A percentile compares a stretch with the other conserved stretches of the same genome.
phyloP scores from a whole-genome alignment of 208 protist genomes.

The Novymonas esmeraldas region DNA sequence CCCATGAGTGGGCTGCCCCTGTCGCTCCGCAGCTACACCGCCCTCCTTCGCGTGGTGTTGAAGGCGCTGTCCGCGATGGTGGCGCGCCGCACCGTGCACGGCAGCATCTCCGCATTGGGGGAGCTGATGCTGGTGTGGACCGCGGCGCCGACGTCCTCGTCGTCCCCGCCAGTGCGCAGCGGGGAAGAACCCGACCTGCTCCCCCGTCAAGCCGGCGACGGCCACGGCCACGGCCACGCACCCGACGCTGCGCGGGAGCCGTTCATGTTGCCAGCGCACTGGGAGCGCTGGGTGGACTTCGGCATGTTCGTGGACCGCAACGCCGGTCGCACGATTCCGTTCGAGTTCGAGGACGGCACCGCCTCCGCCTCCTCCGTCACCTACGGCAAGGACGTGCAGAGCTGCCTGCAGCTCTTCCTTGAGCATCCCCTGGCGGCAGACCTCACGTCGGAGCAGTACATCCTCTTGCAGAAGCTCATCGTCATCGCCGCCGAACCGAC shows the following conservation, averaged over 20 bases:
- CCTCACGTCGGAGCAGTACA: constrained; percentile 62
- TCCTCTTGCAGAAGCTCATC: constrained; percentile 59
- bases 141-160: background rate
- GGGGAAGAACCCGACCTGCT: background rate
- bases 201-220: background rate
- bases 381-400: constrained; percentile 63
- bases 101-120: constrained; percentile 51
- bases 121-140: constrained; percentile 66
- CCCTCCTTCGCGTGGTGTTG: constrained; percentile 55
- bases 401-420: constrained; percentile 52
- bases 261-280: constrained; percentile 73
- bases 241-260: constrained; percentile 18
- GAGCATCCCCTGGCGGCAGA: constrained; percentile 48
- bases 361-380: constrained; percentile 35
- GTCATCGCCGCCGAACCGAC: constrained; percentile 61
- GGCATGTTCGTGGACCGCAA: constrained; percentile 89
- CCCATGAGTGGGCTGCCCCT: constrained; percentile 61
- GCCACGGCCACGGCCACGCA: background rate
- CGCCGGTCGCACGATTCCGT: constrained; percentile 74
- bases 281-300: constrained; percentile 86
- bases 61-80: constrained; percentile 66
- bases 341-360: constrained; percentile 49
- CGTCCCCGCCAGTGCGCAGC: too few relatives aligned
- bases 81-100: constrained; percentile 74
- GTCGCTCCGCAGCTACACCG: constrained; percentile 49